Conservation (phyloP, 2,329 filamentous ascomycete genomes). For the Neoscytalidium dimidiatum region DNA sequence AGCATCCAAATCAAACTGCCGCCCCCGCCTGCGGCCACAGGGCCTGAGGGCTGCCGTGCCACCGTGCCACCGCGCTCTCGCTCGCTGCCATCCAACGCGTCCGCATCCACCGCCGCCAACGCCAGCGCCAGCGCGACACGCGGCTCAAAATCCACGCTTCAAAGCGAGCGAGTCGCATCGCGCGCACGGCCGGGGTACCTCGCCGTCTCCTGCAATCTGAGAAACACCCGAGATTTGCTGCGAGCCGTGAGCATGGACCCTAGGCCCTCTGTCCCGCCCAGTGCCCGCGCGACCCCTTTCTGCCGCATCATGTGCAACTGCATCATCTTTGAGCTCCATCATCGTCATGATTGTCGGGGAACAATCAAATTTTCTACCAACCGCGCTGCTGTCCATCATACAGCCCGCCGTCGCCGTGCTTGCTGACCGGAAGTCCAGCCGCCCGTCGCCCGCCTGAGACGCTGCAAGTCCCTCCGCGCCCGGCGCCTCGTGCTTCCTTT, state of each 20-base stretch:
- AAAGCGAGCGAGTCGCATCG: background rate
- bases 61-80: background rate
- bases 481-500: background rate
- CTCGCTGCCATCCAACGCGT: background rate
- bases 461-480: background rate
- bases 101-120: background rate
- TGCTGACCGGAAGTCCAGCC: background rate
- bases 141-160: background rate
- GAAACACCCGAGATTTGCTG: conserved; percentile 16
- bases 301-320: conserved; percentile 9
- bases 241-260: background rate
- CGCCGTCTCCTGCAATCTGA: conserved; percentile 13
- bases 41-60: too few species aligned
- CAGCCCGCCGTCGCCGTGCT: background rate
- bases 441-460: background rate
- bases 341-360: conserved; percentile 8
- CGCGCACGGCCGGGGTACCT: conserved; percentile 17
- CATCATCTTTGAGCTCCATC: background rate
- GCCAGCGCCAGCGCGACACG: background rate
- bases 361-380: conserved; percentile 1
- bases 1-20: conserved; percentile 16
- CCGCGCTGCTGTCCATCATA: background rate
- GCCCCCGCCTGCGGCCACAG: background rate
- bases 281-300: conserved; percentile 1
- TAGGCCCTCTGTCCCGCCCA: background rate